Evolutionary conservation across 106 monocot species (phyloP).

Genomic region (Narthecium ossifragum): DNA sequence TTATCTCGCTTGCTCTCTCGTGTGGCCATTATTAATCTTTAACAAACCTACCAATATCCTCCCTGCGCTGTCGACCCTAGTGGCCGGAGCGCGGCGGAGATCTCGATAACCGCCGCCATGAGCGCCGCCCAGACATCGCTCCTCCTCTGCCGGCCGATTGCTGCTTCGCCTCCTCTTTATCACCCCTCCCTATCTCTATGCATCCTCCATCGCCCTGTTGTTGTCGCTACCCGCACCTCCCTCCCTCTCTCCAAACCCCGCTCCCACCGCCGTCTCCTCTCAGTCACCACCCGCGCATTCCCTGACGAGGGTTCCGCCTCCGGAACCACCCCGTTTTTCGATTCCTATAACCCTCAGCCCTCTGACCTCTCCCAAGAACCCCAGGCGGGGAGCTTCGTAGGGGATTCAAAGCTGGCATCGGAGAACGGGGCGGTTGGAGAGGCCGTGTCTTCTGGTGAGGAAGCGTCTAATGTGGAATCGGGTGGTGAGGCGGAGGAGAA

Average conservation of each 20-base stretch:
- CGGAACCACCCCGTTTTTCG: not conserved
- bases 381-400: not conserved
- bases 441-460: constrained; percentile 2
- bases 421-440: constrained; percentile 1
- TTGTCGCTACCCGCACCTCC: too few species aligned
- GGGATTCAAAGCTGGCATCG: not conserved
- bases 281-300: constrained; percentile 11
- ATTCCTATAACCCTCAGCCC: too few species aligned
- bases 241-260: constrained; percentile 4
- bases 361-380: not conserved
- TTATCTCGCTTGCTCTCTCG: too few species aligned
- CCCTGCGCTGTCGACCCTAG: too few species aligned
- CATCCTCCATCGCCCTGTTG: not conserved
- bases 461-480: not conserved
- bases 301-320: constrained; percentile 6
- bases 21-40: too few species aligned
- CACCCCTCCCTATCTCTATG: too few species aligned
- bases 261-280: not conserved
- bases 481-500: constrained; percentile 2
- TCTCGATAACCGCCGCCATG: constrained; percentile 26
- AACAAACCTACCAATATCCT: too few species aligned
- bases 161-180: too few species aligned
- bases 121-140: constrained; percentile 61
- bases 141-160: constrained; percentile 34
- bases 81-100: not conserved